phyloP scores from a whole-genome alignment of 495 filamentous ascomycete genomes.

The Astrocystis sublimbata region DNA sequence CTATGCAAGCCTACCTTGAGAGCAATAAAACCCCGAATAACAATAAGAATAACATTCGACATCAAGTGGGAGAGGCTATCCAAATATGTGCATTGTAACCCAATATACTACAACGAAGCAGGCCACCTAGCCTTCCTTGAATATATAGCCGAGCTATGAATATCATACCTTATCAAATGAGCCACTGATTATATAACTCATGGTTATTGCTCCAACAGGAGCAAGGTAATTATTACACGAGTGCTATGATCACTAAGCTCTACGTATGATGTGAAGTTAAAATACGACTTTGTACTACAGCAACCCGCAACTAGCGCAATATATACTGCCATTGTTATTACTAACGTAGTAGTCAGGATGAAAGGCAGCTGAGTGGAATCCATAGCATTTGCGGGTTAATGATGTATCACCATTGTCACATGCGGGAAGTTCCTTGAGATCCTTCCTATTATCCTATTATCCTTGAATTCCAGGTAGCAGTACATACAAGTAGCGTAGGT shows the following conservation, averaged over 20 bases:
- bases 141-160: not conserved
- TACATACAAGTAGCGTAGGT: not conserved
- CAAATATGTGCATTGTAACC: not conserved
- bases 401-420: constrained; percentile 9
- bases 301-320: not conserved
- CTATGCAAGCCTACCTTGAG: not conserved
- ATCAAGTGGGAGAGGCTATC: not conserved
- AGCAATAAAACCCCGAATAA: too few relatives aligned
- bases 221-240: constrained; percentile 1
- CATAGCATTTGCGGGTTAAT: constrained; percentile 3
- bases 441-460: not conserved
- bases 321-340: not conserved
- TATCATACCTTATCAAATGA: not conserved
- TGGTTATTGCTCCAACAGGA: not conserved
- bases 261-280: not conserved
- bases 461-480: too few relatives aligned
- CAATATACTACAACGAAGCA: not conserved
- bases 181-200: not conserved
- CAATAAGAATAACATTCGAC: not conserved
- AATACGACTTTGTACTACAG: not conserved
- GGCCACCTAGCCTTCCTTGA: not conserved
- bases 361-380: not conserved
- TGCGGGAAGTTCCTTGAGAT: not conserved
- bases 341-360: constrained; percentile 3
- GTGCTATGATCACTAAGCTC: constrained; percentile 1